A percentile compares a stretch with the other conserved stretches of the same genome.
These are phyloP conservation scores for Aspergillus novofumigatus DNA, from an alignment of 2,329 filamentous ascomycete genomes.

Conservation along the genomic window DNA sequence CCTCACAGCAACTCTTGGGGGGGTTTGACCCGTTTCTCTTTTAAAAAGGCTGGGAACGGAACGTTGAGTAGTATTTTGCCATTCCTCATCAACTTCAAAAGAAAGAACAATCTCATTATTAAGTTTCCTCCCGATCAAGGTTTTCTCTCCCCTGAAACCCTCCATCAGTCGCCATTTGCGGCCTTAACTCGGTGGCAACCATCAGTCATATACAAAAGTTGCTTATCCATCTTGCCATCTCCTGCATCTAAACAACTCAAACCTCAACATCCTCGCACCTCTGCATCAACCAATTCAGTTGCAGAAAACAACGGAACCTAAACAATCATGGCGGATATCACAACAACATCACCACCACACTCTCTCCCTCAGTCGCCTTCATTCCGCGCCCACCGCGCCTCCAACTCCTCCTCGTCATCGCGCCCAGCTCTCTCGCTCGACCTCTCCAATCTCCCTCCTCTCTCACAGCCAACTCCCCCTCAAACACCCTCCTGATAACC, in stretches of 20 bases:
- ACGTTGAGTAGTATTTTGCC: not conserved
- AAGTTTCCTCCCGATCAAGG: not conserved
- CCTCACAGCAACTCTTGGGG: not conserved
- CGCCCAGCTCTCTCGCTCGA: slow-evolving; percentile 43
- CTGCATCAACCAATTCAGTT: slow-evolving; percentile 4
- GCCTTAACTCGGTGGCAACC: not conserved
- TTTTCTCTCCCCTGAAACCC: not conserved
- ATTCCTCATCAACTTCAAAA: not conserved
- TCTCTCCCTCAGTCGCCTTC: slow-evolving; percentile 24
- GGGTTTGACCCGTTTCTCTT: not conserved
- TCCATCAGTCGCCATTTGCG: not conserved
- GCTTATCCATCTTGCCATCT: not conserved
- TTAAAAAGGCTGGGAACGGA: not conserved
- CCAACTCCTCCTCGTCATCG: slow-evolving; percentile 24
- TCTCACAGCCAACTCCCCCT: slow-evolving; percentile 44
- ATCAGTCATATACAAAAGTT: not conserved
- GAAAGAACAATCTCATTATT: not conserved
- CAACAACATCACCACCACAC: slow-evolving; percentile 19
- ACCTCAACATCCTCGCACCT: not conserved
- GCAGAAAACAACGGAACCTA: not conserved
- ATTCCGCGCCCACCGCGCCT: slow-evolving; percentile 16
- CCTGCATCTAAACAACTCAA: not conserved
- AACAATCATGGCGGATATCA: not conserved
- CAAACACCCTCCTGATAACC: slow-evolving; percentile 50
- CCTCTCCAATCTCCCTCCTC: slow-evolving; percentile 42